phyloP scores from a whole-genome alignment of 2,329 filamentous ascomycete species.

The Bretziella fagacearum region DNA sequence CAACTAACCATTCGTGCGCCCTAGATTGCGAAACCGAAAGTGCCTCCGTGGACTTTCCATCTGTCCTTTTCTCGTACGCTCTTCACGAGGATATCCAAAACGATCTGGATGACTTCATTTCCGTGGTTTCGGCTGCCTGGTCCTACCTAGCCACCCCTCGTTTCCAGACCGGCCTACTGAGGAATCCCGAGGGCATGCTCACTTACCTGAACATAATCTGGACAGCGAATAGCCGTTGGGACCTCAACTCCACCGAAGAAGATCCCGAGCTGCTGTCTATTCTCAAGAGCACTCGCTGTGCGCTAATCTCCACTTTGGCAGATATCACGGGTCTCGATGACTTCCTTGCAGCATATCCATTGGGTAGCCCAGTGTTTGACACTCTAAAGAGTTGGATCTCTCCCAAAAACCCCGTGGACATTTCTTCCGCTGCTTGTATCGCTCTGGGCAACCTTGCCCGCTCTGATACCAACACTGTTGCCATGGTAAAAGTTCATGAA shows the following conservation, averaged over 20 bases:
- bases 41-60: slow-evolving; percentile 30
- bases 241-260: slow-evolving; percentile 25
- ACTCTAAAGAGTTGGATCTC: slow-evolving; percentile 32
- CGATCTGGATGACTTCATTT: slow-evolving; percentile 38
- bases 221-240: slow-evolving; percentile 2
- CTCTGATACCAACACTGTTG: slow-evolving; percentile 35
- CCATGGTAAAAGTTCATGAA: slow-evolving; percentile 29
- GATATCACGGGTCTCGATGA: slow-evolving; percentile 34
- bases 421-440: slow-evolving; percentile 42
- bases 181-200: slow-evolving; percentile 21
- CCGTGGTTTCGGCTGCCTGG: slow-evolving; percentile 33
- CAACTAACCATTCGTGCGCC: not conserved
- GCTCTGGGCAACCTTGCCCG: slow-evolving; percentile 45
- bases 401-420: slow-evolving; percentile 23
- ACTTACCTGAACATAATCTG: slow-evolving; percentile 5
- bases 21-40: slow-evolving; percentile 28
- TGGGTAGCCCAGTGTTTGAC: slow-evolving; percentile 26
- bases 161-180: slow-evolving; percentile 34
- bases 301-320: slow-evolving; percentile 27
- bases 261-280: slow-evolving; percentile 26
- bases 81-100: slow-evolving; percentile 23
- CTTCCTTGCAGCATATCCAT: slow-evolving; percentile 27
- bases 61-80: slow-evolving; percentile 34
- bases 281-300: slow-evolving; percentile 24
- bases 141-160: slow-evolving; percentile 37